These are phyloP conservation scores for Sechiopsis laciniata DNA, from an alignment of 306 rosid genomes.

Conservation along the genomic window DNA sequence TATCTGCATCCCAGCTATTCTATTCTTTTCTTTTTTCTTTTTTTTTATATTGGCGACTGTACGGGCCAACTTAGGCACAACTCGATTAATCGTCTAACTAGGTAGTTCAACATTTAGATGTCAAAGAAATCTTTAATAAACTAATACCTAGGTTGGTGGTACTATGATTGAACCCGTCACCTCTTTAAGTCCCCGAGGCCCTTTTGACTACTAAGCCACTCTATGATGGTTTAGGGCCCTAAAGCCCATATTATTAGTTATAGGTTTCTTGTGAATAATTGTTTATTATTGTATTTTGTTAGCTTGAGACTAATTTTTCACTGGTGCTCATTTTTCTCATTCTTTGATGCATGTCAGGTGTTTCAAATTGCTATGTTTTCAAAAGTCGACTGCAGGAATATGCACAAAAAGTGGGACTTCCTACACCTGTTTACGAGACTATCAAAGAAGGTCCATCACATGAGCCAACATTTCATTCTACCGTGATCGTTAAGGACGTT, in stretches of 20 bases:
- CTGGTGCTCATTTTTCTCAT: slow-evolving; percentile 13
- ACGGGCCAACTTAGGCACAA: too few relatives aligned
- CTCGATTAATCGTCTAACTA: too few relatives aligned
- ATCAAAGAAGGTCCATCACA: slow-evolving; percentile 88
- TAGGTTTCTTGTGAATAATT: neutral
- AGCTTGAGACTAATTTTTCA: neutral
- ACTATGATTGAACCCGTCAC: too few relatives aligned
- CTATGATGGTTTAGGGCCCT: too few relatives aligned
- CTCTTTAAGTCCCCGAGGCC: too few relatives aligned
- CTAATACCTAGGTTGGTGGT: too few relatives aligned
- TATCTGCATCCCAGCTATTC: neutral
- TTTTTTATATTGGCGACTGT: too few relatives aligned
- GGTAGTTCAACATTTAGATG: too few relatives aligned
- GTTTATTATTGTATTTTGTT: neutral
- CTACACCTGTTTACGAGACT: slow-evolving; percentile 88
- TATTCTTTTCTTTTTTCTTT: neutral
- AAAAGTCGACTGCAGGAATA: slow-evolving; percentile 90
- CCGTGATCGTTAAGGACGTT: slow-evolving; percentile 53
- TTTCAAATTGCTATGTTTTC: slow-evolving; percentile 86
- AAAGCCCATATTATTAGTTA: too few relatives aligned
- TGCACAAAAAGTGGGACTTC: slow-evolving; percentile 70
- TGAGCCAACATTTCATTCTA: slow-evolving; percentile 71
- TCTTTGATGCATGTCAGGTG: slow-evolving; percentile 39
- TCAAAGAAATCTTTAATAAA: too few relatives aligned
- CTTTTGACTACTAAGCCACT: too few relatives aligned